Percentiles rank a stretch among this genome's conserved stretches.
Conservation (phyloP, 768 basidiomycete genomes). For the Lactifluus piperatus region DNA sequence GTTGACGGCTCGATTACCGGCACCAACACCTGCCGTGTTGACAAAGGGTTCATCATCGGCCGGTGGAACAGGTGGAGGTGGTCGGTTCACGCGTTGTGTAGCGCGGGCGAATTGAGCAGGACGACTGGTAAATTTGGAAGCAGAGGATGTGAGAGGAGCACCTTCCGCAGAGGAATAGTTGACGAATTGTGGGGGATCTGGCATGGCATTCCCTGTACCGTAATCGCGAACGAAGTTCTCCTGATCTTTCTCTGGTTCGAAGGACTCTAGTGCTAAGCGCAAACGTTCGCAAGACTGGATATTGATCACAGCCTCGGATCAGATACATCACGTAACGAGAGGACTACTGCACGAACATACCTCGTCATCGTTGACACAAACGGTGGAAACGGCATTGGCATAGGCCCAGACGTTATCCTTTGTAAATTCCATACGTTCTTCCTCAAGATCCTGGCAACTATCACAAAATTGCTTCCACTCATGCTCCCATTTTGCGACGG, state of each 20-base stretch:
- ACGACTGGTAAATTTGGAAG: constrained; percentile 46
- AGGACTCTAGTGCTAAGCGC: constrained; percentile 76
- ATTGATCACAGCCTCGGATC: neutral
- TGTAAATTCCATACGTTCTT: constrained; percentile 87
- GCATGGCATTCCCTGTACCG: constrained; percentile 82
- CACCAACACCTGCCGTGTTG: constrained; percentile 67
- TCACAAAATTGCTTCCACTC: constrained; percentile 96
- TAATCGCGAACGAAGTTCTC: constrained; percentile 83
- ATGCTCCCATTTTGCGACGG: constrained; percentile 77
- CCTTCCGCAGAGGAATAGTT: constrained; percentile 54
- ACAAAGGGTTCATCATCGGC: constrained; percentile 36
- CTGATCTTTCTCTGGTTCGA: constrained; percentile 84
- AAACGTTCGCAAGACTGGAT: constrained; percentile 87
- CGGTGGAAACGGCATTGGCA: constrained; percentile 92
- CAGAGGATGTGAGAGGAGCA: constrained; percentile 54
- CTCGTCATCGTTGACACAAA: constrained; percentile 94
- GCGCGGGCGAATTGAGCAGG: constrained; percentile 44
- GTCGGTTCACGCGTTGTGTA: constrained; percentile 29
- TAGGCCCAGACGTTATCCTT: constrained; percentile 96
- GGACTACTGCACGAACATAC: constrained; percentile 33
- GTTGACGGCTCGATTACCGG: constrained; percentile 41
- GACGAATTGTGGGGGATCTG: constrained; percentile 81
- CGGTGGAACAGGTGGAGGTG: constrained; percentile 26
- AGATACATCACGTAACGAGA: neutral
- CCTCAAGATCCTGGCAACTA: constrained; percentile 90